These are phyloP conservation scores for Ramularia collo-cygni DNA, from an alignment of 2,329 filamentous ascomycete genomes.

Conservation along the genomic window DNA sequence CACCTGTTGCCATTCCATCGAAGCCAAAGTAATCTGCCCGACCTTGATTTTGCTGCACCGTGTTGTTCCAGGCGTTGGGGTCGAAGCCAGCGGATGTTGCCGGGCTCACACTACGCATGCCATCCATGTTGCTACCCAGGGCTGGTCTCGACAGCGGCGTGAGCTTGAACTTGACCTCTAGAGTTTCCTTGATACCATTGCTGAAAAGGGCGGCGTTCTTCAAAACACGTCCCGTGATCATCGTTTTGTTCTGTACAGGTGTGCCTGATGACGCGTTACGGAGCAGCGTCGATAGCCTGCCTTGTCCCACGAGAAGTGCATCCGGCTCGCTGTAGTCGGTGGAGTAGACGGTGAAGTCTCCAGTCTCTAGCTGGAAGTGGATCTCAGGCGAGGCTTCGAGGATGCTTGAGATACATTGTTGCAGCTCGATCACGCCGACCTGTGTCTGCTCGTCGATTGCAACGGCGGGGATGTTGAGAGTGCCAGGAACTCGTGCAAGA, in stretches of 20 bases:
- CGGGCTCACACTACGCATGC: conserved; percentile 53
- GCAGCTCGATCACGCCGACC: conserved; percentile 83
- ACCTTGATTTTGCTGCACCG: conserved; percentile 52
- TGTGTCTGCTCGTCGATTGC: conserved; percentile 70
- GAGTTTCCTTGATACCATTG: conserved; percentile 74
- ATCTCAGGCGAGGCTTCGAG: conserved; percentile 77
- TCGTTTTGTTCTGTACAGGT: conserved; percentile 54
- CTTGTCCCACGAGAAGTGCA: conserved; percentile 86
- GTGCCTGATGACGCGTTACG: conserved; percentile 44
- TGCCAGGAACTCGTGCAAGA: conserved; percentile 75
- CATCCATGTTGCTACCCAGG: conserved; percentile 55
- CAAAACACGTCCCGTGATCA: conserved; percentile 85
- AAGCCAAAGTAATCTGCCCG: conserved; percentile 25
- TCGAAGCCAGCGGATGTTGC: conserved; percentile 57
- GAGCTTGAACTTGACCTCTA: conserved; percentile 88
- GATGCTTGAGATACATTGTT: conserved; percentile 79
- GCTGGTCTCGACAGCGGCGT: conserved; percentile 64
- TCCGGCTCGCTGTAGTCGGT: conserved; percentile 95
- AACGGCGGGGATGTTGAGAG: conserved; percentile 72
- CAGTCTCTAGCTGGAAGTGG: conserved; percentile 58
- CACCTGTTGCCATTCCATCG: conserved; percentile 12
- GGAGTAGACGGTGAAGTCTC: conserved; percentile 92
- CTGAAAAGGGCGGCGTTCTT: conserved; percentile 72
- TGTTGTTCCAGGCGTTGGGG: conserved; percentile 60
- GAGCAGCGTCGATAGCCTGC: conserved; percentile 83